phyloP scores from a whole-genome alignment of 805 yeast species.

The Torulaspora microellipsoides region DNA sequence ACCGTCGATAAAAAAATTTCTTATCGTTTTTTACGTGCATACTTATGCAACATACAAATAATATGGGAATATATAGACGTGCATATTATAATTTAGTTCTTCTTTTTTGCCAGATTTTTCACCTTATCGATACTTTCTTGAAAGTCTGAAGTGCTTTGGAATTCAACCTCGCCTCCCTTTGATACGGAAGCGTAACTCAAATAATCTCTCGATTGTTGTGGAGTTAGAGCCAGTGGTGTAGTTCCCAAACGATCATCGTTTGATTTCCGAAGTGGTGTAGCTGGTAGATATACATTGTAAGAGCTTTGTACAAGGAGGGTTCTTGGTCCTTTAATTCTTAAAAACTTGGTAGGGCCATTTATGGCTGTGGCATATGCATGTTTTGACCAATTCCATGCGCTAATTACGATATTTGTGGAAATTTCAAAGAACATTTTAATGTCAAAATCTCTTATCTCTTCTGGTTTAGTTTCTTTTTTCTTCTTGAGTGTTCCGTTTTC shows the following conservation, averaged over 20 bases:
- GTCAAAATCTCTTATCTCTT: slow-evolving; percentile 15
- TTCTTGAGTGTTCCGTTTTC: neutral
- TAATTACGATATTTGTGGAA: slow-evolving; percentile 6
- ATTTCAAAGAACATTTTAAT: slow-evolving; percentile 14
- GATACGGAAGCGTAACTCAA: slow-evolving; percentile 24
- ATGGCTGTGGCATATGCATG: slow-evolving; percentile 11
- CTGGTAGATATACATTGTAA: slow-evolving; percentile 19
- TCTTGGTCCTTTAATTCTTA: slow-evolving; percentile 35
- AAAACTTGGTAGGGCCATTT: slow-evolving; percentile 24
- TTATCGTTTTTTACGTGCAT: slow-evolving; percentile 9
- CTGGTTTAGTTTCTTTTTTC: slow-evolving; percentile 1
- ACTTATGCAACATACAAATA: neutral
- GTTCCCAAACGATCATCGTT: slow-evolving; percentile 1
- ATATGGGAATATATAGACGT: slow-evolving; percentile 2
- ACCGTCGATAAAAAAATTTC: slow-evolving; percentile 9
- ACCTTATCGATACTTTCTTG: slow-evolving; percentile 8
- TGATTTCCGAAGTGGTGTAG: slow-evolving; percentile 6
- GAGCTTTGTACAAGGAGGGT: slow-evolving; percentile 31
- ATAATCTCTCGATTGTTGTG: slow-evolving; percentile 15
- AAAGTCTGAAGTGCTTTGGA: slow-evolving; percentile 23
- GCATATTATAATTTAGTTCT: neutral
- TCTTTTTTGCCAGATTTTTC: slow-evolving; percentile 6
- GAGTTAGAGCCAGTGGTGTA: slow-evolving; percentile 5
- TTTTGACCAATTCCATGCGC: slow-evolving; percentile 13
- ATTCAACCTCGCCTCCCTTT: slow-evolving; percentile 19